phyloP scores from a whole-genome alignment of 805 yeast genomes.

The Kodamaea sagamina region DNA sequence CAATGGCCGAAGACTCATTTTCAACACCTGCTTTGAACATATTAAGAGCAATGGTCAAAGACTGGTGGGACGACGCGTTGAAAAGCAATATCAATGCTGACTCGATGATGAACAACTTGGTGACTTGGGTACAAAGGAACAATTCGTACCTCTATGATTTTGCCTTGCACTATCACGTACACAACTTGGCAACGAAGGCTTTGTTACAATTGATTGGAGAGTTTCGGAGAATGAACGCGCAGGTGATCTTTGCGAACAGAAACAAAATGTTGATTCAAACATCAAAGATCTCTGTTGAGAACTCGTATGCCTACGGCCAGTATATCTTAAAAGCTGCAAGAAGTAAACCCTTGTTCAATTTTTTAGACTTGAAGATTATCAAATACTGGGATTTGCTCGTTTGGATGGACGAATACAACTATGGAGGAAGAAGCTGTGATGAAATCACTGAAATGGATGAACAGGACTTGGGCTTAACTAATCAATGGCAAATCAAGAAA shows the following conservation, averaged over 20 bases:
- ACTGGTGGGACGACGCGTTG: slow-evolving; percentile 93
- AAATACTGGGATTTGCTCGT: slow-evolving; percentile 90
- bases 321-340: slow-evolving; percentile 77
- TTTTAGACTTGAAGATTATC: slow-evolving; percentile 69
- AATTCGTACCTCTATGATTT: slow-evolving; percentile 76
- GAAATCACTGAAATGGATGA: slow-evolving; percentile 46
- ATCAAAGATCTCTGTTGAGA: slow-evolving; percentile 73
- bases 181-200: slow-evolving; percentile 80
- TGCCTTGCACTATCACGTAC: slow-evolving; percentile 80
- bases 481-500: slow-evolving; percentile 76
- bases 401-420: slow-evolving; percentile 94
- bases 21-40: slow-evolving; percentile 71
- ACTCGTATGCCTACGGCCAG: slow-evolving; percentile 88
- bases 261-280: slow-evolving; percentile 75
- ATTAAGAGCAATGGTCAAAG: slow-evolving; percentile 72
- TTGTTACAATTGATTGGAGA: slow-evolving; percentile 78
- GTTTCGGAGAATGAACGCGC: slow-evolving; percentile 76
- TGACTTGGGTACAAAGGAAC: slow-evolving; percentile 82
- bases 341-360: slow-evolving; percentile 78
- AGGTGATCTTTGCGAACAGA: slow-evolving; percentile 76
- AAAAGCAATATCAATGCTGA: slow-evolving; percentile 72
- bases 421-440: slow-evolving; percentile 66
- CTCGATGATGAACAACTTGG: slow-evolving; percentile 75
- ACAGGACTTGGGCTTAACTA: slow-evolving; percentile 50
- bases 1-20: slow-evolving; percentile 81